Base-by-base conservation (phyloP, 257 asterid species). In the Petrea volubilis region DNA sequence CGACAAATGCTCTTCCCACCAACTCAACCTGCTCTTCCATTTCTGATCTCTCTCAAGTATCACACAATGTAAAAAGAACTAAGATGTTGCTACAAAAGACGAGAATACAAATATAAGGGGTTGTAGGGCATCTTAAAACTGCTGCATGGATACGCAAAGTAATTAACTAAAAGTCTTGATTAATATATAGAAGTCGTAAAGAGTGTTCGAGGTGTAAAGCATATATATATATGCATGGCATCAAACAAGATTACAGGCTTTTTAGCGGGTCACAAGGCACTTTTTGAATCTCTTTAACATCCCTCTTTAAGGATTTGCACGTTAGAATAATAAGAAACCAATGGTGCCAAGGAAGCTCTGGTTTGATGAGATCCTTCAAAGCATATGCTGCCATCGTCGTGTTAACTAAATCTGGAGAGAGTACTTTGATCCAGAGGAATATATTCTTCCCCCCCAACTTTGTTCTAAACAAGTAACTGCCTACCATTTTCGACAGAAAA, bases 1-100 rank as follows among this genome's bases (percentile, higher is more conserved):
- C 84, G 4, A 78, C 88, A 70, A 88, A 85, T 58, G 89, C 85
- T 68, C 74, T 74, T 33, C 83, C 91, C 60, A 85, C 86, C 28
- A 64, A 34, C 57, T 83, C 82, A 46, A 76, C 64, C 60, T 77
- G 75, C 64, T 72, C 85, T 57, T 81, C 91, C 89, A 87, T 85
- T 24, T 21, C 61, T 60, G 6, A 66, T 34, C 52, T 18, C 6
- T 4, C n/a, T 23, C 20, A 20, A 11, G 41, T 18, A 23, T 11
- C 0, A 27, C 28, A 31, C 20, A 41, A 34, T 21, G 67, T 17
- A 13, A 66, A n/a, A 2, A 15, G 71, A 49, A 1, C 25, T 24
- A 14, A 2, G 18, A 43, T 49, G 7, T 6, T 18, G 20, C 25
- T 34, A 5, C 27, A 24, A 58, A 28, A 58, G 27, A 65, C 60